Evolutionary conservation across 805 yeast genomes (phyloP).

Genomic region (Candida silvatica): DNA sequence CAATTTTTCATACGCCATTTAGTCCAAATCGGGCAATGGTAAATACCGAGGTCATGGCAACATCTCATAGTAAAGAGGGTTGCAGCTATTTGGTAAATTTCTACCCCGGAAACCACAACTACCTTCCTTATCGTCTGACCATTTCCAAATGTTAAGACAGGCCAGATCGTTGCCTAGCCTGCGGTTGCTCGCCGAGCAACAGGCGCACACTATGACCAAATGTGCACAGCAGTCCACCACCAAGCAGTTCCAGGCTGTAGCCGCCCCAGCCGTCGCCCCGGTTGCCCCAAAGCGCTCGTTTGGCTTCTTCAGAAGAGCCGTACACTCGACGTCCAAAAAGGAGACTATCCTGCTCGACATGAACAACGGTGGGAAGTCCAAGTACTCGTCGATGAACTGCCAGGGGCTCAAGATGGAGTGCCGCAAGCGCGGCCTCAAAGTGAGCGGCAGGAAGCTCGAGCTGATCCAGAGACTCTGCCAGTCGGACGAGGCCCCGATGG

Average conservation of each 20-base stretch:
- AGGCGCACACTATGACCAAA: conserved; percentile 1
- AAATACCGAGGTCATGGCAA: no score
- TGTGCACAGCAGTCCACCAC: background rate
- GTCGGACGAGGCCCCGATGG: conserved; percentile 8
- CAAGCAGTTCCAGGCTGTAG: no score
- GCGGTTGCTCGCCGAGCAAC: conserved; percentile 20
- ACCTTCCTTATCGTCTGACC: no score
- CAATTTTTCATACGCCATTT: no score
- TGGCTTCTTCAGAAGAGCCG: conserved; percentile 18
- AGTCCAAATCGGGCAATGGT: no score
- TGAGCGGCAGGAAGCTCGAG: conserved; percentile 55
- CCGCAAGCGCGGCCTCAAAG: conserved; percentile 47
- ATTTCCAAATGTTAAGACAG: conserved; percentile 25
- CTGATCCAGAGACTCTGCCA: conserved; percentile 31
- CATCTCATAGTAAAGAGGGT: no score
- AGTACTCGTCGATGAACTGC: conserved; percentile 36
- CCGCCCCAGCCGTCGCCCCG: no score
- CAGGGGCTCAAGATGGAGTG: conserved; percentile 51
- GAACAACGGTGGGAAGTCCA: conserved; percentile 11
- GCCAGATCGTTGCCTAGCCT: conserved; percentile 26
- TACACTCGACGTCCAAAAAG: conserved; percentile 27
- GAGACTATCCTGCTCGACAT: conserved; percentile 22
- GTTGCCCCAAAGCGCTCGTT: no score
- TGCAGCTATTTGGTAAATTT: no score
- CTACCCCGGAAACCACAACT: no score